Conservation (phyloP, 192 early-diverging fungal genomes). For the Backusella westeae region DNA sequence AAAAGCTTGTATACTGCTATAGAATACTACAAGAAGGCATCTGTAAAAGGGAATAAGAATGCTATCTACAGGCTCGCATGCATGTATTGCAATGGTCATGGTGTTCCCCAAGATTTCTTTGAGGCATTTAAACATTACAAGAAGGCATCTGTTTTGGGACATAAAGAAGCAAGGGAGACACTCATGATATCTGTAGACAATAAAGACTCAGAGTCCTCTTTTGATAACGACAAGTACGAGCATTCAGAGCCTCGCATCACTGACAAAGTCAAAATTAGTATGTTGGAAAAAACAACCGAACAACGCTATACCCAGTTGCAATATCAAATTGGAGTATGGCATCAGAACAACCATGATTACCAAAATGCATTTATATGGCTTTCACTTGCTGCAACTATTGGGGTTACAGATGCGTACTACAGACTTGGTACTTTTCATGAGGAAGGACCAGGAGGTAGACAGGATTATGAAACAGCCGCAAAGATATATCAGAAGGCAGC, state of each 20-base stretch:
- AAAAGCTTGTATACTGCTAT: background rate
- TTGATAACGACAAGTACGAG: no score
- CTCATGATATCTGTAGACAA: background rate
- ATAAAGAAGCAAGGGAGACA: background rate
- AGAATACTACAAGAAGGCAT: background rate
- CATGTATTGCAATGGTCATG: background rate
- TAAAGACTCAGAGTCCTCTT: background rate
- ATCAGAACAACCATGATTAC: no score
- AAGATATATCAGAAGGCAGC: no score
- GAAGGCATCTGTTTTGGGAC: background rate
- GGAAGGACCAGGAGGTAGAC: no score
- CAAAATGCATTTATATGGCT: background rate
- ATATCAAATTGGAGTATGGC: background rate
- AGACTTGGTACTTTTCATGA: no score
- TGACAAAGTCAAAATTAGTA: background rate
- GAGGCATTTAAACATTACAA: background rate
- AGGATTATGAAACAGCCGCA: no score
- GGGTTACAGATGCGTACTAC: background rate
- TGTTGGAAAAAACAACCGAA: background rate
- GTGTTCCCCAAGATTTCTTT: background rate
- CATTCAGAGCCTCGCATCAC: no score
- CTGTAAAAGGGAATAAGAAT: background rate
- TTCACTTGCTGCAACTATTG: background rate
- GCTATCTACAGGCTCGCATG: background rate
- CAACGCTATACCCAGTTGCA: background rate